These are phyloP conservation scores for Oryza meridionalis DNA, from an alignment of 176 grass and related monocot species.

Conservation along the genomic window DNA sequence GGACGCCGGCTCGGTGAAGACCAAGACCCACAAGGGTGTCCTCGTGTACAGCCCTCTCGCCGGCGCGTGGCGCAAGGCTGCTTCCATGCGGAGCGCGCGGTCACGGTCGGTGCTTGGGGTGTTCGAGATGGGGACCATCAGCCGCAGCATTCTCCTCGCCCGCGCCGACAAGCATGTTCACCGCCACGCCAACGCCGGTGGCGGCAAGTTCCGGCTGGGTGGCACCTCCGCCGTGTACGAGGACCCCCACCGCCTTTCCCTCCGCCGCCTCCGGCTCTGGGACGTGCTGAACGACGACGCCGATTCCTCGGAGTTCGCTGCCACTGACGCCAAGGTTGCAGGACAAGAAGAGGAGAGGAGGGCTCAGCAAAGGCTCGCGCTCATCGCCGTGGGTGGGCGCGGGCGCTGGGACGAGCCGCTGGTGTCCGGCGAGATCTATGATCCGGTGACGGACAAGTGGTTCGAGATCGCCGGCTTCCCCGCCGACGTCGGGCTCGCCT, in stretches of 20 bases:
- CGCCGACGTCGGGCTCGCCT: slow-evolving; percentile 65
- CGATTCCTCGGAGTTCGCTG: neutral
- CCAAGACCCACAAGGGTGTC: slow-evolving; percentile 73
- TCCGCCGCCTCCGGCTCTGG: slow-evolving; percentile 60
- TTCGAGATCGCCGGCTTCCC: slow-evolving; percentile 72
- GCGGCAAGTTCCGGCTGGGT: slow-evolving; percentile 50
- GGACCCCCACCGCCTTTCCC: slow-evolving; percentile 68
- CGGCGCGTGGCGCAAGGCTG: slow-evolving; percentile 67
- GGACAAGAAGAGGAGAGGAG: neutral
- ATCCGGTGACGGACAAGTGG: slow-evolving; percentile 71
- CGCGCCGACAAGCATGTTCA: slow-evolving; percentile 24
- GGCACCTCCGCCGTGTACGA: slow-evolving; percentile 74
- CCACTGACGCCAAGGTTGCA: neutral
- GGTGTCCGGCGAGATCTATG: slow-evolving; percentile 79
- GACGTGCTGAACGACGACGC: slow-evolving; percentile 67
- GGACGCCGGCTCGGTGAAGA: slow-evolving; percentile 47
- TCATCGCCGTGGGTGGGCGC: slow-evolving; percentile 75
- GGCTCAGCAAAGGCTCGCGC: slow-evolving; percentile 43
- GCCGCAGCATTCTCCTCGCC: slow-evolving; percentile 54
- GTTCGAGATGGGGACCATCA: slow-evolving; percentile 55
- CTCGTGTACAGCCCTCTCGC: slow-evolving; percentile 70
- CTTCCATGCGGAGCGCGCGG: slow-evolving; percentile 67
- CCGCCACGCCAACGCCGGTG: slow-evolving; percentile 1
- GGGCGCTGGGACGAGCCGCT: slow-evolving; percentile 82
- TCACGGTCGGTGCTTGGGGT: slow-evolving; percentile 71